These are phyloP conservation scores for Mollisia scopiformis DNA, from an alignment of 2,329 filamentous ascomycete species.

Conservation along the genomic window DNA sequence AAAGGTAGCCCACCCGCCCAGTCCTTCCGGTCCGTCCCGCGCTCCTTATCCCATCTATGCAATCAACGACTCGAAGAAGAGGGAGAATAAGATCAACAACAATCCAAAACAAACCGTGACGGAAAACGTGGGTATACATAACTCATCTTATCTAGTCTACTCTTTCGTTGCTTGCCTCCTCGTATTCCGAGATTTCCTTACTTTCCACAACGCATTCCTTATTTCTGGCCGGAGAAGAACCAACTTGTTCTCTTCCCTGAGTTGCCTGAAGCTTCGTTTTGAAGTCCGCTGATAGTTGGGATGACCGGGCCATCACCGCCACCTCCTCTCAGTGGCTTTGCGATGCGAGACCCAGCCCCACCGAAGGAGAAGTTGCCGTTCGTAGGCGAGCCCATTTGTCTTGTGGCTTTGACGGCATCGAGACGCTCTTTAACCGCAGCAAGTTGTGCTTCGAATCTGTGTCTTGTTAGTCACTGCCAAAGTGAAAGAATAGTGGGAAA, in stretches of 20 bases:
- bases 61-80: neutral
- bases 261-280: constrained; percentile 50
- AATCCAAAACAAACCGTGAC: constrained; percentile 8
- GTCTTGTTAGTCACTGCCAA: constrained; percentile 21
- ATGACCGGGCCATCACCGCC: constrained; percentile 51
- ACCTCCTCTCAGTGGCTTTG: constrained; percentile 69
- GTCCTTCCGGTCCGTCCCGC: neutral
- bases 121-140: constrained; percentile 36
- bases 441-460: constrained; percentile 94
- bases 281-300: constrained; percentile 60
- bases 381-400: constrained; percentile 71
- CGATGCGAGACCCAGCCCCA: constrained; percentile 66
- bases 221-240: constrained; percentile 41
- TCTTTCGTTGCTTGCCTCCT: neutral
- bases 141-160: constrained; percentile 28
- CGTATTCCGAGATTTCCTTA: neutral
- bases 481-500: constrained; percentile 38
- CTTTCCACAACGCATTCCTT: constrained; percentile 10
- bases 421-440: constrained; percentile 97
- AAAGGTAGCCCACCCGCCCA: neutral
- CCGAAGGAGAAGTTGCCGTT: constrained; percentile 72
- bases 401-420: constrained; percentile 90
- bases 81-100: neutral
- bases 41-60: constrained; percentile 5
- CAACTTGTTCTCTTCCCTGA: constrained; percentile 35